phyloP scores from a whole-genome alignment of 2,329 filamentous ascomycete genomes.

The Botryotinia narcissicola region DNA sequence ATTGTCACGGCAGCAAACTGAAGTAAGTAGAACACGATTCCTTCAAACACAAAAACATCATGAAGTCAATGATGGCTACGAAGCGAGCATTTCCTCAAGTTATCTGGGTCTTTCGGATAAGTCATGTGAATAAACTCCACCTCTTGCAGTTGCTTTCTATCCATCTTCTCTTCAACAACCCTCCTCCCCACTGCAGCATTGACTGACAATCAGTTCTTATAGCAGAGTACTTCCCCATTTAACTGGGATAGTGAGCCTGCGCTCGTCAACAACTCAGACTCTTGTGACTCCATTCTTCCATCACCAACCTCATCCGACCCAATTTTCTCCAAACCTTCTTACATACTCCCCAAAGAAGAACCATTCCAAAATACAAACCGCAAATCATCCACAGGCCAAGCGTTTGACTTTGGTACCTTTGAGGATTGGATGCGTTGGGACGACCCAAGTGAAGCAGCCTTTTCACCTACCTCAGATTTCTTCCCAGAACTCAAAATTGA shows the following conservation, averaged over 20 bases:
- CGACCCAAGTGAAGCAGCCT: conserved; percentile 32
- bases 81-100: neutral
- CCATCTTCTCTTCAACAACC: neutral
- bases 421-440: conserved; percentile 39
- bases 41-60: neutral
- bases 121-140: conserved; percentile 5
- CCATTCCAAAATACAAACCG: conserved; percentile 17
- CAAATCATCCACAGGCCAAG: conserved; percentile 28
- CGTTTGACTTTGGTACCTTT: conserved; percentile 34
- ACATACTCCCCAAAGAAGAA: conserved; percentile 28
- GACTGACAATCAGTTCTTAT: neutral
- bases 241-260: conserved; percentile 31
- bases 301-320: conserved; percentile 32
- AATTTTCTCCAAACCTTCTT: conserved; percentile 24
- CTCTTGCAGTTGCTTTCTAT: neutral
- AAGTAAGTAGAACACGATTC: conserved; percentile 25
- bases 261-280: conserved; percentile 29
- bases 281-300: conserved; percentile 33
- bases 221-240: conserved; percentile 24
- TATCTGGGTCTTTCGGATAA: neutral
- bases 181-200: neutral
- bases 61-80: neutral
- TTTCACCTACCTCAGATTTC: conserved; percentile 34
- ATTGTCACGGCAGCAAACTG: conserved; percentile 23
- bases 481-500: conserved; percentile 35